Percentiles rank a stretch among this genome's conserved stretches.
These are phyloP conservation scores for Botrytis tulipae DNA, from an alignment of 2,329 filamentous ascomycete genomes.

Conservation along the genomic window DNA sequence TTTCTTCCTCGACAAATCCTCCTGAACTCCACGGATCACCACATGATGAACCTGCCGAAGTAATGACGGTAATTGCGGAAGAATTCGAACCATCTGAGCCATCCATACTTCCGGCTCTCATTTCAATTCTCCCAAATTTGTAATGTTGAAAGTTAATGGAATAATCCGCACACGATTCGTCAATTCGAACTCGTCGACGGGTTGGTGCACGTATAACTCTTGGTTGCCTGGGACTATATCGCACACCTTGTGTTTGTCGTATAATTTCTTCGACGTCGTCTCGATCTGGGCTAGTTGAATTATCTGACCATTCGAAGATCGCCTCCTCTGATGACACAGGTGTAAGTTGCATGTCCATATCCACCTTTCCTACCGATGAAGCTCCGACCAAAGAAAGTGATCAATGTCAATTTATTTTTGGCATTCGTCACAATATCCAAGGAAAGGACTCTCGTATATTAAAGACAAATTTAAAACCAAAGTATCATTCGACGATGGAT, in stretches of 20 bases:
- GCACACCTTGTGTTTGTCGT: constrained; percentile 14
- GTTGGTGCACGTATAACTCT: constrained; percentile 14
- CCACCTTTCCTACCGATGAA: constrained; percentile 7
- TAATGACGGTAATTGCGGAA: constrained; percentile 34
- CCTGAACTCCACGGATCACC: constrained; percentile 34
- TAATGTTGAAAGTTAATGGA: constrained; percentile 6
- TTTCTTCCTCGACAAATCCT: constrained; percentile 32
- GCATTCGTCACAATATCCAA: neutral
- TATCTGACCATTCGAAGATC: constrained; percentile 18
- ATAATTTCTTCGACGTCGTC: constrained; percentile 16
- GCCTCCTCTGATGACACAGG: constrained; percentile 20
- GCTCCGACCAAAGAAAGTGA: constrained; percentile 11
- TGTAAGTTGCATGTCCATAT: constrained; percentile 19
- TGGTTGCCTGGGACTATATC: constrained; percentile 1
- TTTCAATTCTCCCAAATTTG: constrained; percentile 10
- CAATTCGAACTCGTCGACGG: constrained; percentile 11
- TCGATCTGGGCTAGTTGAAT: constrained; percentile 16
- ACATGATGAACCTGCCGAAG: constrained; percentile 33
- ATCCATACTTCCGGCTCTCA: constrained; percentile 32
- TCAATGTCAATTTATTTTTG: neutral
- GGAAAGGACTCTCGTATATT: neutral
- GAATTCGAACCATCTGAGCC: constrained; percentile 33
- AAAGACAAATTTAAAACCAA: neutral
- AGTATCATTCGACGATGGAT: neutral
- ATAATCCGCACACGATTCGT: neutral